Evolutionary conservation across 495 filamentous ascomycete genomes (phyloP).

Genomic region (Usnea hakonensis): DNA sequence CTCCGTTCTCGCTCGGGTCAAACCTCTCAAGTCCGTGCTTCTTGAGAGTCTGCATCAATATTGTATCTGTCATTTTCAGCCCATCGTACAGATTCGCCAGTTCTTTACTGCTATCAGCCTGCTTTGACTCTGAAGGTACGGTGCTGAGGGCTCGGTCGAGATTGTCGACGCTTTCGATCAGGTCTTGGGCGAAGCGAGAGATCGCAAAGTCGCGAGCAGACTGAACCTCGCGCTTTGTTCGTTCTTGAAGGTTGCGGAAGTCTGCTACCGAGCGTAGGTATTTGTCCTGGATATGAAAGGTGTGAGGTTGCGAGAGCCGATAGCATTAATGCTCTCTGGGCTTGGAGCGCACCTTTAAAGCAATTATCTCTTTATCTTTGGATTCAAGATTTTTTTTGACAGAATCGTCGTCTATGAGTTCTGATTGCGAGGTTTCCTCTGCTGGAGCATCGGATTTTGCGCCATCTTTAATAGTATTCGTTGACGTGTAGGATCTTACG

Average conservation of each 20-base stretch:
- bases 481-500: conserved; percentile 17
- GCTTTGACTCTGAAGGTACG: conserved; percentile 61
- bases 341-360: conserved; percentile 64
- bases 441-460: conserved; percentile 34
- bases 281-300: conserved; percentile 59
- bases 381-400: conserved; percentile 63
- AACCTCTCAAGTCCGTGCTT: conserved; percentile 93
- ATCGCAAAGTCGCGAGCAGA: conserved; percentile 84
- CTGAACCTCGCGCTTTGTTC: conserved; percentile 85
- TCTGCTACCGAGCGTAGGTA: conserved; percentile 89
- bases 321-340: not conserved
- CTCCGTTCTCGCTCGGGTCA: conserved; percentile 57
- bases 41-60: conserved; percentile 78
- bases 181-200: conserved; percentile 86
- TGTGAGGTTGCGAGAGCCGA: conserved; percentile 13
- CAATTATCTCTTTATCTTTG: conserved; percentile 74
- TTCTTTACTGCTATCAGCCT: conserved; percentile 33
- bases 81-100: conserved; percentile 77
- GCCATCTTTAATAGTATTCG: conserved; percentile 8
- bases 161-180: conserved; percentile 92
- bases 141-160: conserved; percentile 81
- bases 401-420: conserved; percentile 38
- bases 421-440: conserved; percentile 6
- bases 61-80: conserved; percentile 86
- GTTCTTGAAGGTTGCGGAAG: conserved; percentile 93